Evolutionary conservation across 306 rosid species (phyloP).

Genomic region (Comarum palustre): DNA sequence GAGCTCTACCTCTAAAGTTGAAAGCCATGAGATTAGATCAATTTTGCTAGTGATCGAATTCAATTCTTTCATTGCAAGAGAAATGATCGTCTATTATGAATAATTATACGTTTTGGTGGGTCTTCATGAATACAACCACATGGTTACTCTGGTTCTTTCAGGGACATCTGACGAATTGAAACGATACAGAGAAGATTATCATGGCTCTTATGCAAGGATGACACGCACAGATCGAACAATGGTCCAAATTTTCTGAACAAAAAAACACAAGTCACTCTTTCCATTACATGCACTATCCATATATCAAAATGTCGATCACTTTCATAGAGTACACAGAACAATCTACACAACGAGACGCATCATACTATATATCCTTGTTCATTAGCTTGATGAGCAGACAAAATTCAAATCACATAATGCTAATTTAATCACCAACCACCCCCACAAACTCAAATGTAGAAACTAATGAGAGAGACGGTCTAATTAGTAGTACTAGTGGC

Average conservation of each 20-base stretch:
- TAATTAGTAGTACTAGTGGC: background rate
- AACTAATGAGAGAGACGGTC: constrained; percentile 2
- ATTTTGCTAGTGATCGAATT: background rate
- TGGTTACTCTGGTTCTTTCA: no score
- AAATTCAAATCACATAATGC: background rate
- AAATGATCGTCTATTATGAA: background rate
- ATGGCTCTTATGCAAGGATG: no score
- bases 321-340: background rate
- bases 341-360: background rate
- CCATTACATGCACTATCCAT: background rate
- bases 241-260: no score
- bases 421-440: constrained; percentile 8
- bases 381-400: background rate
- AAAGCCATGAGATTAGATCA: background rate
- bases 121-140: background rate
- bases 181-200: no score
- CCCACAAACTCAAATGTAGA: background rate
- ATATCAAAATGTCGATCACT: background rate
- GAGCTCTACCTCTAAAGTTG: background rate
- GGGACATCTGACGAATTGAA: no score
- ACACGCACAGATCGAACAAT: no score
- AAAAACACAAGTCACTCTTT: background rate
- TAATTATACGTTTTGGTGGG: background rate
- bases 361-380: background rate
- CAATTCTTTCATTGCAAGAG: background rate